These are phyloP conservation scores for Ceratobasidium sp. DNA, from an alignment of 1,284 basidiomycete genomes.

Conservation along the genomic window DNA sequence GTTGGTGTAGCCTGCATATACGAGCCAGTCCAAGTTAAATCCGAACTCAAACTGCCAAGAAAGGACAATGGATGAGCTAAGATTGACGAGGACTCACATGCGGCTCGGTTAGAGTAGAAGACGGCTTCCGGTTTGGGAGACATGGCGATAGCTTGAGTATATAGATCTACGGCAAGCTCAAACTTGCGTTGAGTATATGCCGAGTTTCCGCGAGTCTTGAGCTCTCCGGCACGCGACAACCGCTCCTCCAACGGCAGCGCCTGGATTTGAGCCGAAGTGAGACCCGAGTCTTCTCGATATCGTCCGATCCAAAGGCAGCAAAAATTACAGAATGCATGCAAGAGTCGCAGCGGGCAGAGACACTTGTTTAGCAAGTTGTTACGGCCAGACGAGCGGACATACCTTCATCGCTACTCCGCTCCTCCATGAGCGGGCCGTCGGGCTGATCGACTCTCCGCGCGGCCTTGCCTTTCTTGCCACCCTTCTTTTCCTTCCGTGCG, in stretches of 20 bases:
- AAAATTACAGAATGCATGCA: background rate
- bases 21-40: constrained; percentile 5
- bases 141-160: constrained; percentile 91
- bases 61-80: background rate
- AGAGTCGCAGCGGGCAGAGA: background rate
- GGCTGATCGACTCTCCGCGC: constrained; percentile 54
- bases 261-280: constrained; percentile 67
- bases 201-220: constrained; percentile 92
- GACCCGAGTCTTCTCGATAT: constrained; percentile 56
- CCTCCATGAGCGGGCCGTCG: constrained; percentile 81
- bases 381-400: constrained; percentile 50
- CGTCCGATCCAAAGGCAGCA: constrained; percentile 20
- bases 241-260: constrained; percentile 69
- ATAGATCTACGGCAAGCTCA: constrained; percentile 80
- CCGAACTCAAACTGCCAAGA: background rate
- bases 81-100: constrained; percentile 68
- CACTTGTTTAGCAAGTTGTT: constrained; percentile 6
- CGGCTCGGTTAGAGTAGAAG: constrained; percentile 97
- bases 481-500: constrained; percentile 71
- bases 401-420: constrained; percentile 56
- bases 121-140: constrained; percentile 90
- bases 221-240: constrained; percentile 74
- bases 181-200: constrained; percentile 87
- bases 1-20: constrained; percentile 83
- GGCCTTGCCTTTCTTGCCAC: constrained; percentile 57